Evolutionary conservation across 2,329 filamentous ascomycete genomes (phyloP).

Genomic region (Teratosphaeria gauchensis): DNA sequence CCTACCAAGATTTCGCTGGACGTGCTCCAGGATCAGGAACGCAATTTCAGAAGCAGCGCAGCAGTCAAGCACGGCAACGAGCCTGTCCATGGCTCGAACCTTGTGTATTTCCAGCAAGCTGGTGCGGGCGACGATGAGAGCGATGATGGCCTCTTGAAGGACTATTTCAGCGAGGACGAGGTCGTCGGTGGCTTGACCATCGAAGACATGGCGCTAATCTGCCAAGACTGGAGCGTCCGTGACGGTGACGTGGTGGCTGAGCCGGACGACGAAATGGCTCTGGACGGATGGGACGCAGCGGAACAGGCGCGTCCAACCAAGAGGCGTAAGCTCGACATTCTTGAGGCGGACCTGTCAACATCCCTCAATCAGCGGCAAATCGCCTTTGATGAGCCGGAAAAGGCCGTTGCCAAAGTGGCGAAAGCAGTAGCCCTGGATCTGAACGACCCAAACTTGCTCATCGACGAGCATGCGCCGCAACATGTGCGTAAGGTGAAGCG

Average conservation of each 20-base stretch:
- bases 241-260: slow-evolving; percentile 46
- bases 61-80: slow-evolving; percentile 29
- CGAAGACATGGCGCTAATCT: slow-evolving; percentile 74
- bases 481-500: slow-evolving; percentile 46
- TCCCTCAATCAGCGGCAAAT: slow-evolving; percentile 12
- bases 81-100: slow-evolving; percentile 1
- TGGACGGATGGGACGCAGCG: slow-evolving; percentile 26
- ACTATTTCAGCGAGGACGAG: slow-evolving; percentile 50
- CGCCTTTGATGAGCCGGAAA: slow-evolving; percentile 71
- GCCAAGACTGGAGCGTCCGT: slow-evolving; percentile 61
- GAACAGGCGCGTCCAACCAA: slow-evolving; percentile 42
- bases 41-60: slow-evolving; percentile 66
- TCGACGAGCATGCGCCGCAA: slow-evolving; percentile 63
- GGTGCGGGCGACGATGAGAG: slow-evolving; percentile 41
- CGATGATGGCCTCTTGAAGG: slow-evolving; percentile 39
- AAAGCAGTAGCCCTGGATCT: slow-evolving; percentile 76
- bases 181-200: slow-evolving; percentile 65
- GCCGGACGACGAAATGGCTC: slow-evolving; percentile 13
- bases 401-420: slow-evolving; percentile 59
- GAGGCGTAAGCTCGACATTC: slow-evolving; percentile 50
- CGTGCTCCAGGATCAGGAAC: slow-evolving; percentile 75
- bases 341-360: slow-evolving; percentile 10
- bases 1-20: slow-evolving; percentile 86
- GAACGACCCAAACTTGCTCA: slow-evolving; percentile 76
- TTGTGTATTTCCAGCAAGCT: slow-evolving; percentile 46